Conservation (phyloP, 2,329 filamentous ascomycete species). For the Stemphylium lycopersici region DNA sequence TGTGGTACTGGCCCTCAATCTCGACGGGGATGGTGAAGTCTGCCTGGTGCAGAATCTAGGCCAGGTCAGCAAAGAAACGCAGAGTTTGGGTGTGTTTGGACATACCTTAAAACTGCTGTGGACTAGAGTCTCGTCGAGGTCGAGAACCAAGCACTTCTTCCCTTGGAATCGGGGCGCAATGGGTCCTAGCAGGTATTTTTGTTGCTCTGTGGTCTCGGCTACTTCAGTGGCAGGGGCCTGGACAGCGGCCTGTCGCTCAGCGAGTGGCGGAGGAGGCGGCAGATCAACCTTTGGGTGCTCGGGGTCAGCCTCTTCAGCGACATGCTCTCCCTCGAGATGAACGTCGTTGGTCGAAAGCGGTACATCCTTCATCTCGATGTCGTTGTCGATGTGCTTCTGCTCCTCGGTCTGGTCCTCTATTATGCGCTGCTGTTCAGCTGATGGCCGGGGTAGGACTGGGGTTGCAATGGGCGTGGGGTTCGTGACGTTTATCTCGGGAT, state of each 20-base stretch:
- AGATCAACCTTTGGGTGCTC: constrained; percentile 54
- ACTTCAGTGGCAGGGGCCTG: constrained; percentile 50
- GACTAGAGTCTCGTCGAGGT: constrained; percentile 94
- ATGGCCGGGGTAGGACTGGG: constrained; percentile 40
- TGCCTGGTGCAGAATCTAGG: constrained; percentile 93
- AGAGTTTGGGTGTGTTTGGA: not conserved
- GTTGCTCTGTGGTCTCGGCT: constrained; percentile 54
- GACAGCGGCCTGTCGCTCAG: constrained; percentile 51
- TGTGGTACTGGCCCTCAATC: constrained; percentile 98
- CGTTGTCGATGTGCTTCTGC: constrained; percentile 58
- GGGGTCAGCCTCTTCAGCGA: constrained; percentile 33
- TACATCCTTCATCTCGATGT: constrained; percentile 69
- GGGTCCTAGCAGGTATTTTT: constrained; percentile 79
- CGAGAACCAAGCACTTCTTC: constrained; percentile 91
- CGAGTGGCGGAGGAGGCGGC: constrained; percentile 62
- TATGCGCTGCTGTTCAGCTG: constrained; percentile 48
- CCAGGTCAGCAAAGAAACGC: constrained; percentile 17
- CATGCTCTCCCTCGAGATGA: constrained; percentile 43
- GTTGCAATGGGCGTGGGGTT: constrained; percentile 54
- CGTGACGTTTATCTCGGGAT: constrained; percentile 52
- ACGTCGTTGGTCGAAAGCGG: constrained; percentile 61
- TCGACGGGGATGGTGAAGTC: constrained; percentile 99
- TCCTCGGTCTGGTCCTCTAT: constrained; percentile 58
- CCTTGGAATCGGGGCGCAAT: constrained; percentile 79
- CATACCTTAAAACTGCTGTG: constrained; percentile 98